A percentile compares a stretch with the other conserved stretches of the same genome.
Evolutionary conservation across 768 basidiomycete species (phyloP).

Genomic region (Rickenella mellea): DNA sequence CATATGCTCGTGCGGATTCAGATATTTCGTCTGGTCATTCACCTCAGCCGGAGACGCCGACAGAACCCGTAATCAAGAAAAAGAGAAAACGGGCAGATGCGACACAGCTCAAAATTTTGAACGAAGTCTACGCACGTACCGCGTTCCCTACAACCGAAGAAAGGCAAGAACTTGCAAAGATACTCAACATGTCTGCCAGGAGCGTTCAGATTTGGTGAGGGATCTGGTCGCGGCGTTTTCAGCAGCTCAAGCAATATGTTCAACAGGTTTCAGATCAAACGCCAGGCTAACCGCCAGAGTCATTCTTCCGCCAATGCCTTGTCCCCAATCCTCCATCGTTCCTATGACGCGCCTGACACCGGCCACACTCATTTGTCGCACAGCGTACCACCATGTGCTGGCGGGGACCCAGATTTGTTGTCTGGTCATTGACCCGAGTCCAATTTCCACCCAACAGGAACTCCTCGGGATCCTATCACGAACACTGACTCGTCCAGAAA

Average conservation of each 20-base stretch:
- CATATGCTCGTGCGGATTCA: slow-evolving; percentile 37
- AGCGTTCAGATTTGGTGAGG: slow-evolving; percentile 82
- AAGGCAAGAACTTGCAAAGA: slow-evolving; percentile 64
- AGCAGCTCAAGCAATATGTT: slow-evolving; percentile 11
- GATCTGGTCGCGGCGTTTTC: too few species aligned
- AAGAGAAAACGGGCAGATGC: slow-evolving; percentile 82
- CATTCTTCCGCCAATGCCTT: slow-evolving; percentile 44
- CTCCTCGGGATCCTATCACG: too few species aligned
- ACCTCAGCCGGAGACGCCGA: slow-evolving; percentile 42
- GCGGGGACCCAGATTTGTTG: slow-evolving; percentile 17
- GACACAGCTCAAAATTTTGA: slow-evolving; percentile 69
- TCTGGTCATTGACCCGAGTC: slow-evolving; percentile 29
- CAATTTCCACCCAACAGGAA: too few species aligned
- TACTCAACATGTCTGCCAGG: slow-evolving; percentile 73
- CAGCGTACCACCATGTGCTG: slow-evolving; percentile 44
- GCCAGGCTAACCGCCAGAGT: slow-evolving; percentile 75
- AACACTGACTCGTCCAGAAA: too few species aligned
- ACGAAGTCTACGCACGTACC: slow-evolving; percentile 70
- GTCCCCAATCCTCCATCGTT: slow-evolving; percentile 16
- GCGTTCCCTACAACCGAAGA: slow-evolving; percentile 87
- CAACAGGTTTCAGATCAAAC: slow-evolving; percentile 79
- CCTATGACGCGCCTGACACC: slow-evolving; percentile 11
- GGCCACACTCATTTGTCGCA: slow-evolving; percentile 29
- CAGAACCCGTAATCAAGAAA: slow-evolving; percentile 74
- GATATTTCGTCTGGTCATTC: slow-evolving; percentile 18